phyloP scores from a whole-genome alignment of 202 grass and related monocot species.

The Tripidium arundinaceum region DNA sequence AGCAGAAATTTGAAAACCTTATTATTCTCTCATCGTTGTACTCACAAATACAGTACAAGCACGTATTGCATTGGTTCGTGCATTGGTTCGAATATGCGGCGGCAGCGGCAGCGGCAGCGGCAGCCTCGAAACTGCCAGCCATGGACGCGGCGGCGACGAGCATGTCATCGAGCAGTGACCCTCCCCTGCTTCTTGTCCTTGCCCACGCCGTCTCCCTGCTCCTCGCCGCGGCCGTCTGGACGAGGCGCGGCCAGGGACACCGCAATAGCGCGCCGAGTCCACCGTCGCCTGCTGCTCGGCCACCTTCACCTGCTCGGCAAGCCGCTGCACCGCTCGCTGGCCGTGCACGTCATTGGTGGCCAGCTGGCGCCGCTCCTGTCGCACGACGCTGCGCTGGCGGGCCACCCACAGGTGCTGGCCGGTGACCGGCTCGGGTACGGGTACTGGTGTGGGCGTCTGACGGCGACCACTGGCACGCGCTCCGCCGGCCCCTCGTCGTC shows the following conservation, averaged over 20 bases:
- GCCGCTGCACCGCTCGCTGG: constrained; percentile 47
- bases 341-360: constrained; percentile 15
- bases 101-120: no score
- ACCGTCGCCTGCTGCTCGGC: constrained; percentile 44
- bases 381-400: constrained; percentile 45
- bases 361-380: constrained; percentile 9
- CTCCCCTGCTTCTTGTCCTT: background rate
- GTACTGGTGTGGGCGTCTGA: constrained; percentile 16
- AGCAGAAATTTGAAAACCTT: no score
- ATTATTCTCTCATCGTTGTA: no score
- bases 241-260: background rate
- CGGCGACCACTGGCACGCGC: constrained; percentile 39
- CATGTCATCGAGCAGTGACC: no score
- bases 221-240: background rate
- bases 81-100: no score
- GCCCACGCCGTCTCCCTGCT: background rate
- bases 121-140: background rate
- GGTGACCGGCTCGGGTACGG: constrained; percentile 34
- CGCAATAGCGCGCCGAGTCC: constrained; percentile 23
- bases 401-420: constrained; percentile 32
- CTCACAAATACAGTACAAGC: no score
- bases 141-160: background rate
- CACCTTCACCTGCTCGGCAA: constrained; percentile 56
- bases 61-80: no score
- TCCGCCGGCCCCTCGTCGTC: constrained; percentile 34